Percentiles rank a stretch among this genome's conserved stretches.
These are phyloP conservation scores for Phytophthora tentaculata DNA, from an alignment of 352 stramenopile species.

Conservation along the genomic window DNA sequence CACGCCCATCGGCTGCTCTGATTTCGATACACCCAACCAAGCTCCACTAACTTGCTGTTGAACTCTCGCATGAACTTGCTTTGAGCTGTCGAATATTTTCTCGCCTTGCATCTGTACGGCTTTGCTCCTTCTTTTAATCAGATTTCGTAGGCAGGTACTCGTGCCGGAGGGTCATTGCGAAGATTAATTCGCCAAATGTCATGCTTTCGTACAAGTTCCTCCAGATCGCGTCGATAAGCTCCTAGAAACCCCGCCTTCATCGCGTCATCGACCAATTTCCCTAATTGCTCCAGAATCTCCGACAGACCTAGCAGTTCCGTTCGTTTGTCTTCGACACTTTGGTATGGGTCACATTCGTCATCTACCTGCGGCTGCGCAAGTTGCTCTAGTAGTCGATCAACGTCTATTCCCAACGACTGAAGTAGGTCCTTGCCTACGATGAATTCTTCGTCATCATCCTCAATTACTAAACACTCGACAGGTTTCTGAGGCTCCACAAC, in stretches of 20 bases:
- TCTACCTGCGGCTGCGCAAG: conserved; percentile 2
- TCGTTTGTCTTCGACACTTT: neutral
- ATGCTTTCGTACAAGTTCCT: neutral
- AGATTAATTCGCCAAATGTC: conserved; percentile 16
- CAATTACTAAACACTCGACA: conserved; percentile 6
- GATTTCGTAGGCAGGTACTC: conserved; percentile 10
- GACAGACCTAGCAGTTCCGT: neutral
- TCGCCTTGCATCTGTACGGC: conserved; percentile 9
- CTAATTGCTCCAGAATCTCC: conserved; percentile 5
- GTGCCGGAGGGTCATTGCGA: conserved; percentile 5
- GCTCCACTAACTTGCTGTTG: conserved; percentile 3
- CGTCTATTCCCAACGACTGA: conserved; percentile 7
- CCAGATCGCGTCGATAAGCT: neutral
- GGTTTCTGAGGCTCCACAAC: neutral
- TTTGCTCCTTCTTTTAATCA: conserved; percentile 2
- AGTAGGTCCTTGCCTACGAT: conserved; percentile 11
- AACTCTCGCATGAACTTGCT: conserved; percentile 13
- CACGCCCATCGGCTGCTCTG: conserved; percentile 3
- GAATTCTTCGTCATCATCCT: conserved; percentile 14
- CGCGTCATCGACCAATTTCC: conserved; percentile 1
- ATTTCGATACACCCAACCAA: conserved; percentile 8
- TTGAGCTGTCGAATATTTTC: conserved; percentile 10
- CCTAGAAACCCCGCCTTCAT: neutral
- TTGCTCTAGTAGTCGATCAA: conserved; percentile 9
- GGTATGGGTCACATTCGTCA: conserved; percentile 5